Conservation (phyloP, 768 basidiomycete species). For the Termitomyces sp. region DNA sequence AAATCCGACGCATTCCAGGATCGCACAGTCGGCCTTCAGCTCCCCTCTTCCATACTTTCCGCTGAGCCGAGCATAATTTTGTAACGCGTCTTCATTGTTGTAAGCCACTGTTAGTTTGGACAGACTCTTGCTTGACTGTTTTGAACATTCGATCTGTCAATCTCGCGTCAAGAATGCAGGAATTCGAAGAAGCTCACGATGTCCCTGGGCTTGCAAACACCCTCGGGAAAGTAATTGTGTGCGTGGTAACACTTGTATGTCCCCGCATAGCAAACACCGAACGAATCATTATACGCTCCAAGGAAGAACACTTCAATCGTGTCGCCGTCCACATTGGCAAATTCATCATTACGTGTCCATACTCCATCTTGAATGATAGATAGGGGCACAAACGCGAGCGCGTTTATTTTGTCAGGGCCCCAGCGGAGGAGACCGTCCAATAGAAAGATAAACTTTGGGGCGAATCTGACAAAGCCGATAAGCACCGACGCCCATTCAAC, state of each 20-base stretch:
- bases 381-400: not conserved
- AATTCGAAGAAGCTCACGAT: not conserved
- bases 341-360: not conserved
- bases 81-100: not conserved
- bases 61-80: not conserved
- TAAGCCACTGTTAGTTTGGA: not conserved
- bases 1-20: conserved; percentile 20
- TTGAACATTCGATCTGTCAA: not conserved
- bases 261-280: not conserved
- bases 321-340: not conserved
- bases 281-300: not conserved
- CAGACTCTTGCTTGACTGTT: not conserved
- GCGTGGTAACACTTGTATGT: not conserved
- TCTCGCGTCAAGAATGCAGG: not conserved
- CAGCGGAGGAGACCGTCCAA: not conserved
- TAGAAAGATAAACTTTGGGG: not conserved
- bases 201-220: not conserved
- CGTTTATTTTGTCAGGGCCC: not conserved
- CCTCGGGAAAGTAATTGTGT: not conserved
- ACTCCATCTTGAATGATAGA: not conserved
- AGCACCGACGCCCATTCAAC: not conserved
- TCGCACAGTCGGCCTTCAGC: conserved; percentile 15
- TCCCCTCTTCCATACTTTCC: not conserved
- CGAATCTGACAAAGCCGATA: not conserved
- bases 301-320: not conserved